Evolutionary conservation across 371 early-diverging fungal genomes (phyloP), one percentile per base, ranked within the genome.

Genomic region (Phascolomyces articulosus): DNA sequence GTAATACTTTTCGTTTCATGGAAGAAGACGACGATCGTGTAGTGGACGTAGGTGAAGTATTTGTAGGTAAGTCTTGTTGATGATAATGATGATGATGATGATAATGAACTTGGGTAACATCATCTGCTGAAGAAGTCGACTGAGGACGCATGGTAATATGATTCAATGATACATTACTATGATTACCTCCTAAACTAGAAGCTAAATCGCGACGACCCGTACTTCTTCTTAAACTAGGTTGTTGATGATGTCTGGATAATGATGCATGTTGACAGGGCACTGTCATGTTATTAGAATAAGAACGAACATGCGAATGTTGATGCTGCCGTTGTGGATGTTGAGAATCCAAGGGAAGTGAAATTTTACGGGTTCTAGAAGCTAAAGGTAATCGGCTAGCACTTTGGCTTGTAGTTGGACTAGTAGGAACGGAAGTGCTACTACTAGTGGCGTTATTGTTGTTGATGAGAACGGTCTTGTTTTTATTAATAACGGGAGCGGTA

Each of bases 191-290:
- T 15, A 44, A 44, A n/a, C 15, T n/a, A n/a, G 15, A n/a, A 40
- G 54, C 26, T 34, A 69, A 27, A 58, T 65, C 56, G 27, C 70
- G 65, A 47, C 49, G 63, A 16, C 61, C 70, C 24, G 23, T 60
- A 21, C 62, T 61, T 58, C 68, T 60, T 29, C 68, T 53, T 4
- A 68, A 28, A 18, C 55, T 63, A 13, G 61, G 31, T 41, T 58
- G 20, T 8, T 16, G 53, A 11, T 49, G 49, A 38, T 34, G 34
- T n/a, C n/a, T n/a, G n/a, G n/a, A 34, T 41, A 15, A 41, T n/a
- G n/a, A n/a, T 44, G 40, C 31, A 44, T 47, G 40, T 27, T 62
- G 55, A 16, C 18, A 51, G 15, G 65, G 58, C 13, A 59, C 24
- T 15, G 51, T 65, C 65, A 58, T 58, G 44, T 31, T 54, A 21